Percentiles rank a stretch among this genome's conserved stretches.
These are phyloP conservation scores for Fraxinus angustifolia DNA, from an alignment of 305 asterid genomes.

Conservation along the genomic window DNA sequence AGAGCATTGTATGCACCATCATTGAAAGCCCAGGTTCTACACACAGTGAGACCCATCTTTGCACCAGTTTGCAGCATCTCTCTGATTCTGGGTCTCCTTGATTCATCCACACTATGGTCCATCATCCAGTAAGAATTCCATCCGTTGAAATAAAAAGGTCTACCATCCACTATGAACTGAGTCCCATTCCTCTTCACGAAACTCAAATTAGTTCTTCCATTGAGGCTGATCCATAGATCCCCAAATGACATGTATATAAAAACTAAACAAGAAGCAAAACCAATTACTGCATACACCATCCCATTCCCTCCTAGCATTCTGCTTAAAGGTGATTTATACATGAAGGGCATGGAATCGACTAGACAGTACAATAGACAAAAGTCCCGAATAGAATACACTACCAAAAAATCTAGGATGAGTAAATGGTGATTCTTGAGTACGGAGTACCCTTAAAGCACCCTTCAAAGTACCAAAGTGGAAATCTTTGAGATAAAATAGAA, in stretches of 20 bases:
- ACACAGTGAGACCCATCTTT: slow-evolving; percentile 90
- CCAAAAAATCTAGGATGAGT: slow-evolving; percentile 4
- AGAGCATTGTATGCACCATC: slow-evolving; percentile 94
- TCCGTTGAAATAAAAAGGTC: slow-evolving; percentile 78
- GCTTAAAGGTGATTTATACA: slow-evolving; percentile 23
- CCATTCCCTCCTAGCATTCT: slow-evolving; percentile 70
- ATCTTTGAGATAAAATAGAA: slow-evolving; percentile 10
- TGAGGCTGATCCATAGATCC: slow-evolving; percentile 57
- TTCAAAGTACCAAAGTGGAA: slow-evolving; percentile 17
- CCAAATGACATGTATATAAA: slow-evolving; percentile 82
- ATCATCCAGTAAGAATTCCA: slow-evolving; percentile 99
- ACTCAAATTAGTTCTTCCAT: slow-evolving; percentile 43
- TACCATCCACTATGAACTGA: slow-evolving; percentile 82
- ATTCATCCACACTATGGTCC: slow-evolving; percentile 84
- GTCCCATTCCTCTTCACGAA: slow-evolving; percentile 91
- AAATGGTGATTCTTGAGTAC: slow-evolving; percentile 2
- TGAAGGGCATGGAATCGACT: neutral
- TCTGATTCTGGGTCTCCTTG: slow-evolving; percentile 54
- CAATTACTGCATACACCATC: slow-evolving; percentile 72
- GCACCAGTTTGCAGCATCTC: slow-evolving; percentile 74
- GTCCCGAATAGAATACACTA: slow-evolving; percentile 25
- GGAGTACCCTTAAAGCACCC: slow-evolving; percentile 12
- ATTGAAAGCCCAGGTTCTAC: slow-evolving; percentile 98
- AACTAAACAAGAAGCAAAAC: slow-evolving; percentile 74
- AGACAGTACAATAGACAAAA: neutral